Evolutionary conservation across 805 yeast genomes (phyloP), one percentile per base, ranked within the genome.

Genomic region (Saccharomycopsis sp.): DNA sequence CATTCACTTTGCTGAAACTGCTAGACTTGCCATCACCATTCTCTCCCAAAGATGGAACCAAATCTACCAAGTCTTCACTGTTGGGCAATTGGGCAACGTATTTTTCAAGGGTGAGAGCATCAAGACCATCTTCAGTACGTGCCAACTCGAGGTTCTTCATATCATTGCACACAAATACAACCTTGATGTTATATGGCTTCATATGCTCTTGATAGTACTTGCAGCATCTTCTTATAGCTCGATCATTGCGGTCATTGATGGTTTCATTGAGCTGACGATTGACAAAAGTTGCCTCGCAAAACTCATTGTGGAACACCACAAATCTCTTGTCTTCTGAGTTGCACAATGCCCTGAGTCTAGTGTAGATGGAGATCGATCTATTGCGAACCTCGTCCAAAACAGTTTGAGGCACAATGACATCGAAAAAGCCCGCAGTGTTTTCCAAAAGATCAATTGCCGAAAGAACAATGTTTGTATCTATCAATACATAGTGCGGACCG

Each of bases 371-470:
- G 54, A 78, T 75, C 38, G 95, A 84, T 54, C 80, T 69, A 56
- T 86, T 86, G 49, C 85, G 75, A 7, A 89, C 95, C 59, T 92
- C 97, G 51, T 94, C 96, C 26, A 92, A 65, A 2, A 86, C 96
- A 5, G 94, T 82, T 58, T 92, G 98, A 1, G 97, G 95, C n/a
- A 92, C 65, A 42, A 92, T 80, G 13, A 88, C 95, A 60, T 92
- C 97, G 53, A 71, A 80, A 54, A 92, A 84, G 40, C 83, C 80
- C 22, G 72, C 69, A 16, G 68, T 68, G 52, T 76, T 79, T 59
- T 92, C 99, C 42, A 92, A 63, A 45, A 92, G 63, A 59, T 92
- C 99, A 48, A 92, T 89, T 4, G 95, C 89, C 55, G 79, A 82
- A 47, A 92, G 63, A 1, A 83, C 80, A 49, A 92, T 79, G 55